Conservation (phyloP, 495 filamentous ascomycete species). For the Penicillium ucsense region DNA sequence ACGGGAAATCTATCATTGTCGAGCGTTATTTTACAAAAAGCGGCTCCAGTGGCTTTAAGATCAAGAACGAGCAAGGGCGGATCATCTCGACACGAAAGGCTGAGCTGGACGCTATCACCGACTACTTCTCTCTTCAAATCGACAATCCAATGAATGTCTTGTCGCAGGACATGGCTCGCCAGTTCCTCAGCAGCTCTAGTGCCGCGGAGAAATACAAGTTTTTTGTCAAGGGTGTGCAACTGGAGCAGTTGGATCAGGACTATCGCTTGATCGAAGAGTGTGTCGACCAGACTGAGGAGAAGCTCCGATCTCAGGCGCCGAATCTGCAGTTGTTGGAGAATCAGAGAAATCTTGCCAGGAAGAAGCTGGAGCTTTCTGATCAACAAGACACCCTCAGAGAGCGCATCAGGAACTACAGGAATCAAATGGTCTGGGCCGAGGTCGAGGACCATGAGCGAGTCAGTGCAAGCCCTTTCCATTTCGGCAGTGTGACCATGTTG, state of each 20-base stretch:
- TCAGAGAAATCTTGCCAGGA: conserved; percentile 35
- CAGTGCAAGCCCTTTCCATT: not conserved
- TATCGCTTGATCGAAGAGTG: conserved; percentile 69
- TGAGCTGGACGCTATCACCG: conserved; percentile 87
- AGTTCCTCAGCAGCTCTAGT: conserved; percentile 80
- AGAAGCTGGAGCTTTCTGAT: conserved; percentile 47
- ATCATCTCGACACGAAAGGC: conserved; percentile 72
- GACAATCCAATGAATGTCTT: conserved; percentile 98
- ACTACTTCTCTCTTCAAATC: conserved; percentile 87
- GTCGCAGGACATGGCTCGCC: conserved; percentile 88
- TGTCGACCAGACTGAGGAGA: conserved; percentile 58
- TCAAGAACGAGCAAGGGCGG: conserved; percentile 64
- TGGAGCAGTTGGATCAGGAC: conserved; percentile 86
- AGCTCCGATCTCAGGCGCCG: conserved; percentile 36
- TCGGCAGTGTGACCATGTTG: not conserved
- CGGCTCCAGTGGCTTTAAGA: conserved; percentile 75
- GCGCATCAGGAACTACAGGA: conserved; percentile 38
- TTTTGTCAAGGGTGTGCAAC: conserved; percentile 89
- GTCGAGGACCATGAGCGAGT: conserved; percentile 49
- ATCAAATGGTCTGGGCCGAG: conserved; percentile 65
- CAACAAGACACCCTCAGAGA: conserved; percentile 46
- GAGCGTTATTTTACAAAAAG: conserved; percentile 76
- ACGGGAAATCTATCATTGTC: conserved; percentile 77
- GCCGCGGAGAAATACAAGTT: conserved; percentile 88
- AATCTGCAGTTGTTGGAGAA: conserved; percentile 41